Evolutionary conservation across 441 rosid species (phyloP).

Genomic region (Adansonia rubrostipa): DNA sequence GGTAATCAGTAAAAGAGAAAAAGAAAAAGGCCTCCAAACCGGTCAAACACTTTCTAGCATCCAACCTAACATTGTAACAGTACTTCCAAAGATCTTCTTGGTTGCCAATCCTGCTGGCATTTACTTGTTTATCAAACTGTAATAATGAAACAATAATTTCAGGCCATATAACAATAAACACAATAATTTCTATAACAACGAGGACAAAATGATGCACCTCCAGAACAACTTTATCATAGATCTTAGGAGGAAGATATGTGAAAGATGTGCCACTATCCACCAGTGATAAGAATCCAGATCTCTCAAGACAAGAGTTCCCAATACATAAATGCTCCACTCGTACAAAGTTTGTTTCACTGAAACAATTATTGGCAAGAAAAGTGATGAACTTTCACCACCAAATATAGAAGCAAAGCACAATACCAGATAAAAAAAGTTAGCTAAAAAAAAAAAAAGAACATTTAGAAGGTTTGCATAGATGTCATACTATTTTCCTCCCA

Average conservation of each 20-base stretch:
- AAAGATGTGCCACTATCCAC: conserved; percentile 80
- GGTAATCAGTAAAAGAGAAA: not conserved
- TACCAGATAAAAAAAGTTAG: not conserved
- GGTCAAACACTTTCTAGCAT: not conserved
- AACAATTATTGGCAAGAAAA: conserved; percentile 27
- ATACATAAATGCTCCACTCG: conserved; percentile 67
- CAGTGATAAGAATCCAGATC: conserved; percentile 53
- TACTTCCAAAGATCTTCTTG: conserved; percentile 59
- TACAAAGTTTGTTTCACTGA: conserved; percentile 62
- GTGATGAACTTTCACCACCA: not conserved
- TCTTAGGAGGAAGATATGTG: conserved; percentile 56
- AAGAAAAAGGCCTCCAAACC: not conserved
- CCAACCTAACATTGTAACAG: conserved; percentile 72
- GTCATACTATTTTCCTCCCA: conserved; percentile 62
- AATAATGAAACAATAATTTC: conserved; percentile 3
- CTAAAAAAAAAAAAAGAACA: not conserved
- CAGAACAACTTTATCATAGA: conserved; percentile 52
- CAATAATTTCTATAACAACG: not conserved
- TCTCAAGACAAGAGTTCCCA: conserved; percentile 63
- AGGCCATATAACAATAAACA: conserved; percentile 8
- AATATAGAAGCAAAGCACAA: conserved; percentile 13
- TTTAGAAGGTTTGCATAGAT: not conserved
- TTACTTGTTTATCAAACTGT: conserved; percentile 65
- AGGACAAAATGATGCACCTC: conserved; percentile 49
- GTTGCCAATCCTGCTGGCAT: conserved; percentile 46